Evolutionary conservation across 805 yeast genomes (phyloP).

Genomic region (Allodekkera sacchari): DNA sequence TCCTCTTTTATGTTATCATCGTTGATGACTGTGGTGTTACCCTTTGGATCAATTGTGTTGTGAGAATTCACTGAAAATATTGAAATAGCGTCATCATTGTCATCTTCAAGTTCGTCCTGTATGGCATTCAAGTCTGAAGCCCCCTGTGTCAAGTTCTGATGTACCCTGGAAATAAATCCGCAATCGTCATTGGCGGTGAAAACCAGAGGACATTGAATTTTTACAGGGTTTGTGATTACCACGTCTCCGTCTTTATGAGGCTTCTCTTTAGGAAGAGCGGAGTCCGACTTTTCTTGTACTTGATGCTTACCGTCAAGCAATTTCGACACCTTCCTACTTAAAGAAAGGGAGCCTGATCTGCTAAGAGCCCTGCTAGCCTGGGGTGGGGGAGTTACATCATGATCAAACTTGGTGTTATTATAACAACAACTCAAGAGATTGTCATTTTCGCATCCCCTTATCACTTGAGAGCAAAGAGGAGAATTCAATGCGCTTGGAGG

Average conservation of each 20-base stretch:
- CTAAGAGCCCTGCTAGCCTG: conserved; percentile 3
- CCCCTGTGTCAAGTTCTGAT: conserved; percentile 17
- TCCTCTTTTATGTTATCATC: conserved; percentile 1
- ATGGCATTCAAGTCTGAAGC: conserved; percentile 17
- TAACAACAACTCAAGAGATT: conserved; percentile 54
- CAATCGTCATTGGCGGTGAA: conserved; percentile 25
- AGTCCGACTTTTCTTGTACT: neutral
- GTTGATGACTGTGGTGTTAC: neutral
- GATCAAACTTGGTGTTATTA: conserved; percentile 20
- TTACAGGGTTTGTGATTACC: conserved; percentile 28
- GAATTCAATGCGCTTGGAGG: conserved; percentile 20
- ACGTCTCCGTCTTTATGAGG: conserved; percentile 16
- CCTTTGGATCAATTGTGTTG: conserved; percentile 9
- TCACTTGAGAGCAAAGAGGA: conserved; percentile 49
- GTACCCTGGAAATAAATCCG: conserved; percentile 17
- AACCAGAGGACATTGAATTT: conserved; percentile 26
- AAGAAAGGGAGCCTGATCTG: neutral
- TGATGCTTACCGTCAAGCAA: conserved; percentile 10
- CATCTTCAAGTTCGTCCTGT: conserved; percentile 9
- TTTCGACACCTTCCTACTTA: conserved; percentile 13
- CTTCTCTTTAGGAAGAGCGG: neutral
- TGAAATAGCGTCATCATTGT: conserved; percentile 11
- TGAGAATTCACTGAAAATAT: conserved; percentile 20
- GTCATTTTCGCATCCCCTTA: conserved; percentile 47
- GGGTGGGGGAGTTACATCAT: no score